Evolutionary conservation across 2,329 filamentous ascomycete species (phyloP).

Genomic region (Curvularia spicifera): DNA sequence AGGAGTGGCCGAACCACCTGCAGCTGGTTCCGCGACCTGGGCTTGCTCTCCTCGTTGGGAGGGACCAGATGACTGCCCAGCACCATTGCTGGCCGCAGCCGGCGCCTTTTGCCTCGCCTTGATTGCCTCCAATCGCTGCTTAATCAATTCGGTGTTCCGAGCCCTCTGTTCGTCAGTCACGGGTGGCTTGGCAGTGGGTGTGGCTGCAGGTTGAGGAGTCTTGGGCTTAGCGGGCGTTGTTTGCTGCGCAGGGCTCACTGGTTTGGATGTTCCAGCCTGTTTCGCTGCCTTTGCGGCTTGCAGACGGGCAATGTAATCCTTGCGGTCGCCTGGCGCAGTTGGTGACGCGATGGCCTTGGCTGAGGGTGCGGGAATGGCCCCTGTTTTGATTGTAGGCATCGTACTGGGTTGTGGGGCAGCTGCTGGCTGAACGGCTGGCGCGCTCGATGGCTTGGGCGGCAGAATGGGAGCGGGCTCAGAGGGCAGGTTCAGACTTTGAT

Average conservation of each 20-base stretch:
- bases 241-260: constrained; percentile 27
- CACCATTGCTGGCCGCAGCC: constrained; percentile 14
- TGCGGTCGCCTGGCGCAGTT: constrained; percentile 64
- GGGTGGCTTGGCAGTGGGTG: constrained; percentile 23
- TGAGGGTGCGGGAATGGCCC: constrained; percentile 15
- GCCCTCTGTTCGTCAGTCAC: constrained; percentile 53
- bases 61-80: constrained; percentile 8
- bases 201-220: constrained; percentile 24
- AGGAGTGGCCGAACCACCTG: constrained; percentile 12
- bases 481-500: constrained; percentile 37
- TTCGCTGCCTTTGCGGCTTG: constrained; percentile 73
- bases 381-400: constrained; percentile 31
- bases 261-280: constrained; percentile 27
- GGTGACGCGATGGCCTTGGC: constrained; percentile 25
- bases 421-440: constrained; percentile 14
- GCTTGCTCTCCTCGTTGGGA: constrained; percentile 7
- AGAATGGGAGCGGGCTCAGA: constrained; percentile 36
- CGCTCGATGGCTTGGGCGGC: constrained; percentile 24
- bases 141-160: constrained; percentile 76
- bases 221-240: constrained; percentile 24
- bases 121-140: constrained; percentile 77
- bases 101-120: constrained; percentile 33
- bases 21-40: constrained; percentile 3
- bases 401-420: constrained; percentile 21
- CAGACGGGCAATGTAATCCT: constrained; percentile 77